Conservation (phyloP, 2,329 filamentous ascomycete genomes). For the Ceratocystis harringtonii region DNA sequence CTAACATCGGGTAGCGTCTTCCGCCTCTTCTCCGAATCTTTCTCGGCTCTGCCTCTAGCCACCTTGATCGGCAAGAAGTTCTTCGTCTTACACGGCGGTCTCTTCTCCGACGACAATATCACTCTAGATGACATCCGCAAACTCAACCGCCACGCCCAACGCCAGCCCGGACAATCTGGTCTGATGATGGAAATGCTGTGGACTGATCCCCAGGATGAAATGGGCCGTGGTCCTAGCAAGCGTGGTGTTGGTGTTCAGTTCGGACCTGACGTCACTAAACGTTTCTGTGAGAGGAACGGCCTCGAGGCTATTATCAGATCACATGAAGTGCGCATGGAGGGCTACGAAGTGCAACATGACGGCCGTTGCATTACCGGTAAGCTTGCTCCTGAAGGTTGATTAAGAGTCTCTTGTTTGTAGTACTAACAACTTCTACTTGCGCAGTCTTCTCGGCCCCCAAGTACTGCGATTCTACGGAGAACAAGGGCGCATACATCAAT, state of each 20-base stretch:
- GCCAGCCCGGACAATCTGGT: conserved; percentile 82
- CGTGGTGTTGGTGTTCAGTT: conserved; percentile 93
- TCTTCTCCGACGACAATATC: conserved; percentile 90
- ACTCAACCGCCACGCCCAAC: conserved; percentile 75
- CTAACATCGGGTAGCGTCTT: conserved; percentile 44
- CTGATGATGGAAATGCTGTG: conserved; percentile 99
- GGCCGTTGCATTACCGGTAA: conserved; percentile 84
- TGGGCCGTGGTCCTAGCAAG: conserved; percentile 87
- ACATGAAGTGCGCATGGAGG: conserved; percentile 96
- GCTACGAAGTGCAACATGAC: conserved; percentile 96
- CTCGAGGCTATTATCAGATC: conserved; percentile 90
- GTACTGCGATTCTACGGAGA: conserved; percentile 96
- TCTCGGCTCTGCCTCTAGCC: conserved; percentile 82
- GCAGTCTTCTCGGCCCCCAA: conserved; percentile 89
- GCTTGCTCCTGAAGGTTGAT: conserved; percentile 20
- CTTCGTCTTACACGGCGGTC: conserved; percentile 81
- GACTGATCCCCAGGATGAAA: conserved; percentile 83
- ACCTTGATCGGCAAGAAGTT: conserved; percentile 85
- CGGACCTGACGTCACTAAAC: conserved; percentile 87
- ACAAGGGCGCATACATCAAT: conserved; percentile 97
- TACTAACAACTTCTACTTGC: conserved; percentile 2
- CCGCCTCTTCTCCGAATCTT: conserved; percentile 96
- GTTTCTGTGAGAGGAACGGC: conserved; percentile 91
- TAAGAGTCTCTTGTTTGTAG: not conserved
- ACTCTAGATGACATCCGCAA: conserved; percentile 89